phyloP scores from a whole-genome alignment of 2,329 filamentous ascomycete species.

The Claviceps sp. region DNA sequence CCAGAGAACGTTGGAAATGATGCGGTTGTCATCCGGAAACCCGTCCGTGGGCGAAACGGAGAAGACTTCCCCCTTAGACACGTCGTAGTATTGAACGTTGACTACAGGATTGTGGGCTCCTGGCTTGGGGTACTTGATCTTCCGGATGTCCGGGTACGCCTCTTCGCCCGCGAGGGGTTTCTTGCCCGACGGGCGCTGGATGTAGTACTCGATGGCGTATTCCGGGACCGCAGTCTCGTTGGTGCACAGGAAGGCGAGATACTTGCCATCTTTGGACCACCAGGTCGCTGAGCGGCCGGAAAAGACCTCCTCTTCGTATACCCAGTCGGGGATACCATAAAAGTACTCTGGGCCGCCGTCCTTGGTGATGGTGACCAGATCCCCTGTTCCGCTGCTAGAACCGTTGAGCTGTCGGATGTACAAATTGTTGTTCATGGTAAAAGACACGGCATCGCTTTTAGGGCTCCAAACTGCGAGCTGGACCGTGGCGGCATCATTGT shows the following conservation, averaged over 20 bases:
- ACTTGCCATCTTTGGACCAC: slow-evolving; percentile 88
- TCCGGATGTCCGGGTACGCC: slow-evolving; percentile 74
- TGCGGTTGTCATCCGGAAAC: slow-evolving; percentile 67
- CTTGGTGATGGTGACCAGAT: slow-evolving; percentile 60
- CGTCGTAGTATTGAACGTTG: slow-evolving; percentile 76
- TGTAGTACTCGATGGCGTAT: slow-evolving; percentile 86
- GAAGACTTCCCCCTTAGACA: slow-evolving; percentile 65
- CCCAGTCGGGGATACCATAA: slow-evolving; percentile 95
- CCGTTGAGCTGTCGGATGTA: slow-evolving; percentile 53
- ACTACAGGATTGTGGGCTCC: slow-evolving; percentile 89
- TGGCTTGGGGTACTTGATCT: slow-evolving; percentile 96
- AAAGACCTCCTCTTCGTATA: slow-evolving; percentile 64
- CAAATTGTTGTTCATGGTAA: slow-evolving; percentile 81
- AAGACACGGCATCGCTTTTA: slow-evolving; percentile 73
- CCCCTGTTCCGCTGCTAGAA: slow-evolving; percentile 23
- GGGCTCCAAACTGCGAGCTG: slow-evolving; percentile 89
- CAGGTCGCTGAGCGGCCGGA: slow-evolving; percentile 70
- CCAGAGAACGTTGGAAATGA: slow-evolving; percentile 92
- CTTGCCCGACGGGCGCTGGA: slow-evolving; percentile 70
- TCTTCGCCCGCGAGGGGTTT: slow-evolving; percentile 56
- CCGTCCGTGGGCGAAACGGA: slow-evolving; percentile 63
- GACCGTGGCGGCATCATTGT: slow-evolving; percentile 48
- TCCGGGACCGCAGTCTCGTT: slow-evolving; percentile 87
- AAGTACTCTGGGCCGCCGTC: slow-evolving; percentile 85
- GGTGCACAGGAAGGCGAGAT: slow-evolving; percentile 80